Percentiles rank a stretch among this genome's conserved stretches.
These are phyloP conservation scores for Fusarium nelsonii DNA, from an alignment of 2,329 filamentous ascomycete genomes.

Conservation along the genomic window DNA sequence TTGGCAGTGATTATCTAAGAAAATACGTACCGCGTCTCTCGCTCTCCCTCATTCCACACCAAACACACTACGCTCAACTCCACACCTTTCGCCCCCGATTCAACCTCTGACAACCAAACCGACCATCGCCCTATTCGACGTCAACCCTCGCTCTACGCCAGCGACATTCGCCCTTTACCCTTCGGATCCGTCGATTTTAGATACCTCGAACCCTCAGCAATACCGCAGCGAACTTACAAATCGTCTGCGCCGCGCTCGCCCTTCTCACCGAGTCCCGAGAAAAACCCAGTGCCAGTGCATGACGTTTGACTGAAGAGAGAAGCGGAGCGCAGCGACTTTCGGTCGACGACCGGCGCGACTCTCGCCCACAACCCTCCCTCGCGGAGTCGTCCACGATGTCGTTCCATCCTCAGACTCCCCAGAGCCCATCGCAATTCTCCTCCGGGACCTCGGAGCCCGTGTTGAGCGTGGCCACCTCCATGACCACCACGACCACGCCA, in stretches of 20 bases:
- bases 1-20: not conserved
- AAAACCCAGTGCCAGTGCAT: constrained; percentile 49
- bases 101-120: constrained; percentile 48
- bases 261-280: constrained; percentile 38
- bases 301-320: constrained; percentile 49
- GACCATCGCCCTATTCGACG: constrained; percentile 42
- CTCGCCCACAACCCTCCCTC: constrained; percentile 48
- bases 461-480: constrained; percentile 65
- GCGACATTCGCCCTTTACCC: constrained; percentile 44
- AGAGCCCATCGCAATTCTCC: constrained; percentile 74
- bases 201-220: constrained; percentile 10
- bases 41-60: constrained; percentile 48
- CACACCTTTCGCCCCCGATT: constrained; percentile 48
- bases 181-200: constrained; percentile 31
- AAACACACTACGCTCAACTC: constrained; percentile 45
- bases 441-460: constrained; percentile 66
- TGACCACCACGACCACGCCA: constrained; percentile 63
- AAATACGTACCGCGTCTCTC: constrained; percentile 21
- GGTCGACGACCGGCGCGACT: constrained; percentile 52
- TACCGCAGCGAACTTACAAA: constrained; percentile 19
- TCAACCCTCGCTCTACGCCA: constrained; percentile 43
- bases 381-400: constrained; percentile 67
- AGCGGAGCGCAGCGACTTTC: constrained; percentile 52
- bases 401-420: constrained; percentile 75
- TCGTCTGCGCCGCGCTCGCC: constrained; percentile 33